phyloP scores from a whole-genome alignment of 306 rosid species.

The Heteromeles arbutifolia region DNA sequence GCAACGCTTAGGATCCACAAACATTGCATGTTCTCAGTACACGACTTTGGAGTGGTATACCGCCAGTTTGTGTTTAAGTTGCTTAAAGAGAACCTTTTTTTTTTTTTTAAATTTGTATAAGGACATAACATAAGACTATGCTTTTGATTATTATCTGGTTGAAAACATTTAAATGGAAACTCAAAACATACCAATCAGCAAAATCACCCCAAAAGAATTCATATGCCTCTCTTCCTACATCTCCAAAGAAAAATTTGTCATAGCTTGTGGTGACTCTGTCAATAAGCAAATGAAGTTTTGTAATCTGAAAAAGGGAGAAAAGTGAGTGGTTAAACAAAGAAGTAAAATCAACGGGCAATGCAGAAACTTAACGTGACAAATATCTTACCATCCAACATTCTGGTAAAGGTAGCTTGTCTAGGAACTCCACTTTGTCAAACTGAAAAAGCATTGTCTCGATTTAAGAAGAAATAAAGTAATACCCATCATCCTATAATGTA shows the following conservation, averaged over 20 bases:
- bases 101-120: no score
- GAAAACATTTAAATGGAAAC: neutral
- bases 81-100: no score
- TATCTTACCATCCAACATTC: constrained; percentile 94
- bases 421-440: constrained; percentile 63
- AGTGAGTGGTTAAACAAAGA: neutral
- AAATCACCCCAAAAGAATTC: constrained; percentile 97
- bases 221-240: constrained; percentile 79
- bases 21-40: neutral
- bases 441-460: constrained; percentile 18
- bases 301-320: constrained; percentile 41
- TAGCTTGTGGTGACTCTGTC: constrained; percentile 71
- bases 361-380: constrained; percentile 5
- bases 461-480: neutral
- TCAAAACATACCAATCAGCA: constrained; percentile 74
- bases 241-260: constrained; percentile 90
- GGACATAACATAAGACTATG: neutral
- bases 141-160: neutral
- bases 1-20: no score
- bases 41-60: neutral
- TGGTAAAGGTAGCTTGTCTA: constrained; percentile 64
- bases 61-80: neutral
- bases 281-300: constrained; percentile 80
- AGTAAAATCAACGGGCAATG: constrained; percentile 3
- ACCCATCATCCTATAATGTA: neutral